Evolutionary conservation across 2,329 filamentous ascomycete species (phyloP), one percentile per base, ranked within the genome.

Genomic region (Botrytis squamosa): DNA sequence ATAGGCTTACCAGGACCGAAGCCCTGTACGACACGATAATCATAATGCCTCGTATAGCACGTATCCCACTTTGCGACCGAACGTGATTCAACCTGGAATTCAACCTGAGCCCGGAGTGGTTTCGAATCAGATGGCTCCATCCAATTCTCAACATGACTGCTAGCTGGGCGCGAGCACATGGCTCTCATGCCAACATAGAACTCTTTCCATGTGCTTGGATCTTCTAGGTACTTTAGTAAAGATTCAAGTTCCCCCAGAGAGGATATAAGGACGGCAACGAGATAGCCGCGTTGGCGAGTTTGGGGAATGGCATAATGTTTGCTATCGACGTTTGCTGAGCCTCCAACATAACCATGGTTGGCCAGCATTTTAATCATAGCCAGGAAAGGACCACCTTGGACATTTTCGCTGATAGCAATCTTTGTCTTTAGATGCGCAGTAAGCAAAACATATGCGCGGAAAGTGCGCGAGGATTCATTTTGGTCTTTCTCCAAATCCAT

Each of bases 281-380:
- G 83, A 77, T 92, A 92, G 1, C 86, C 87, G 49, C 90, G 85
- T 59, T 83, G 81, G 2, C 90, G 85, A 0, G 91, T 93, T 71
- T 95, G 93, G 0, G 93, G 93, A 0, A 95, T 82, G 74, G 93
- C 93, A 77, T 87, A 94, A 4, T 91, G 82, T 79, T 94, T 94
- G 0, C 89, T 91, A 77, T 95, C 91, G 0, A 92, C 82, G 7
- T 82, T 83, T 0, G 85, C 76, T 66, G 84, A 85, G 0, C 80
- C 78, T 0, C 86, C 86, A 3, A 84, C 80, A 77, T 95, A 95
- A 3, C 85, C 88, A 55, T 89, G 75, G 2, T 75, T 38, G 2
- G 72, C 29, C 42, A 81, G 74, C 36, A 73, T 75, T 7, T 6
- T 9, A n/a, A 75, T 75, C 60, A 71, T 74, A 14, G 74, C 66